phyloP scores from a whole-genome alignment of 768 basidiomycete genomes.

The Suillus subluteus region DNA sequence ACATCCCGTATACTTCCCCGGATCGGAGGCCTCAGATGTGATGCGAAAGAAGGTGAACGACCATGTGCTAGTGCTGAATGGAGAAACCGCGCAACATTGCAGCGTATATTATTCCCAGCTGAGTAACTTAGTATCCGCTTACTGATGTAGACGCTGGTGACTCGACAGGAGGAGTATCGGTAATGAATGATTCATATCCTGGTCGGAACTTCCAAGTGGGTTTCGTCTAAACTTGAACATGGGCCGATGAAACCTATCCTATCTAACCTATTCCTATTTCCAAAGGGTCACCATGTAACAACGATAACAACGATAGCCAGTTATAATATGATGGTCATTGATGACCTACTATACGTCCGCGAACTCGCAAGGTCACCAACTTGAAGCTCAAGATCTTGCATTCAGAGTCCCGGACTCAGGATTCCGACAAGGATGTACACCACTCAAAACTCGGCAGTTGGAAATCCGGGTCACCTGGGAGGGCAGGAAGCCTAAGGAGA shows the following conservation, averaged over 20 bases:
- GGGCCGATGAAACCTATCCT: neutral
- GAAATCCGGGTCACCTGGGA: neutral
- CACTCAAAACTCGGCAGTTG: neutral
- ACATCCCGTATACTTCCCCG: neutral
- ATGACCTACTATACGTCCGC: neutral
- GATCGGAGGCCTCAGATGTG: neutral
- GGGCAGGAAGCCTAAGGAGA: neutral
- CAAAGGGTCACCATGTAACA: neutral
- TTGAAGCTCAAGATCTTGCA: neutral
- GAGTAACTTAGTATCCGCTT: neutral
- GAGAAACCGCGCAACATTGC: neutral
- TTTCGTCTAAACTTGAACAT: neutral
- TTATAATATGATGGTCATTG: neutral
- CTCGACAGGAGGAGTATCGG: neutral
- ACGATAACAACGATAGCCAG: neutral
- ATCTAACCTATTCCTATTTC: neutral
- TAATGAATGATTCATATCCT: neutral
- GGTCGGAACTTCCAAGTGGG: neutral
- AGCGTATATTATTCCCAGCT: neutral
- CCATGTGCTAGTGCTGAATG: neutral
- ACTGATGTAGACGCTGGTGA: neutral
- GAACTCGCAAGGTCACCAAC: too few species aligned
- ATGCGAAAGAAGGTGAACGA: neutral
- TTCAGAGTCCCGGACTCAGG: neutral
- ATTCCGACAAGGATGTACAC: neutral